Evolutionary conservation across 768 basidiomycete genomes (phyloP).

Genomic region (Russula virescens): DNA sequence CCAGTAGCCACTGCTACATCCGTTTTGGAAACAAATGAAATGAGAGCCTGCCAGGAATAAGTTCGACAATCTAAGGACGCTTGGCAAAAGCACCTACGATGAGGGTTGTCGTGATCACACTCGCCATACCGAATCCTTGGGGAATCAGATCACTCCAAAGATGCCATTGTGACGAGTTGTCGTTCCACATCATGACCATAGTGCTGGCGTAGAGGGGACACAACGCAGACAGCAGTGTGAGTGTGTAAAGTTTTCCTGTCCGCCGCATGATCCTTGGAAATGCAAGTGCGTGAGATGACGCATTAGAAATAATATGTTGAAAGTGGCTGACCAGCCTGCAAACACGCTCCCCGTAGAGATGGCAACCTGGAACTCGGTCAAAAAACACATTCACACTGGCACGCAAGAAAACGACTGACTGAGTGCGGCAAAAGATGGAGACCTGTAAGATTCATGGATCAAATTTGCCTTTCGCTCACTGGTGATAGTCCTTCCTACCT

Average conservation of each 20-base stretch:
- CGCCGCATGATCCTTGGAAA: constrained; percentile 67
- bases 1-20: constrained; percentile 88
- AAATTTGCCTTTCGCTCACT: not conserved
- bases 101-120: constrained; percentile 78
- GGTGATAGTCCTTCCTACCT: constrained; percentile 41
- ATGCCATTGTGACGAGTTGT: constrained; percentile 52
- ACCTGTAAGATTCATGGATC: constrained; percentile 38
- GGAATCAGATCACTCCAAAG: constrained; percentile 77
- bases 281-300: constrained; percentile 5
- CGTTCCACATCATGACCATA: constrained; percentile 62
- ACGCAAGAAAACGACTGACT: constrained; percentile 39
- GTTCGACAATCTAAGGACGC: constrained; percentile 3
- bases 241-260: constrained; percentile 78
- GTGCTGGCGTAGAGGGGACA: constrained; percentile 54
- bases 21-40: constrained; percentile 70
- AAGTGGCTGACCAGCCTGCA: constrained; percentile 67
- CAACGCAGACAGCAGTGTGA: constrained; percentile 62
- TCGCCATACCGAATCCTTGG: constrained; percentile 80
- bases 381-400: constrained; percentile 23
- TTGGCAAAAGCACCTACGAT: constrained; percentile 48
- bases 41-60: constrained; percentile 63
- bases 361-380: constrained; percentile 47
- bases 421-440: constrained; percentile 88
- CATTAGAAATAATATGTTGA: not conserved
- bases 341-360: constrained; percentile 81